Evolutionary conservation across 2,329 filamentous ascomycete species (phyloP), one percentile per base, ranked within the genome.

Genomic region (Amylocarpus encephaloides): DNA sequence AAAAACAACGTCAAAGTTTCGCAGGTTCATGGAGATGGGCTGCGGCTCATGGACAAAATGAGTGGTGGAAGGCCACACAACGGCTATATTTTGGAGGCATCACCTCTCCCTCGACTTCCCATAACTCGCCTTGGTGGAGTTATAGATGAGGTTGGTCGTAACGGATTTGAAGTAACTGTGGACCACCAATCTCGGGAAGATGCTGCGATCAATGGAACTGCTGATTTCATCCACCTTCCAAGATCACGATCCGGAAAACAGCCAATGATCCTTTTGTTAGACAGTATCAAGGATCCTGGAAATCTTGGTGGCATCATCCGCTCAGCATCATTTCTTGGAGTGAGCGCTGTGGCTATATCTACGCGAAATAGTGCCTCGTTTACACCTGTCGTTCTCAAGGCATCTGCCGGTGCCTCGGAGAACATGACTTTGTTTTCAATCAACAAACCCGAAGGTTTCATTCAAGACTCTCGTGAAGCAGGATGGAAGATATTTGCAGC

Each of bases 301-400:
- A 98, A 98, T 64, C 73, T 97, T 1, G 93, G 93, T 38, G 89
- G 84, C 18, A 92, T 97, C 52, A 76, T 97, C 39, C 86, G 93
- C 33, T 88, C 88, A 5, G 89, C 90, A 2, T 86, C 88, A 62
- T 97, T 93, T 67, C 79, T 97, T n/a, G 92, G 92, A 18, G 85
- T 88, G 5, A 87, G 91, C 49, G 91, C 88, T 4, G 79, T 98
- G 16, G 82, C 82, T 2, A 82, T 95, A 48, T 87, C 88, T 2
- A 82, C 78, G 29, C 79, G 81, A 52, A 85, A 82, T 60, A 88
- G 85, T 13, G 86, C 91, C 0, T 78, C 82, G 0, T 73, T 96
- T 53, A 86, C 84, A 6, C 78, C 89, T 0, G 79, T 91, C 7
- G 83, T 88, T 0, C 77, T 95, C 53, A 97, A 97, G 68, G 86